Conservation (phyloP, 108 stramenopile species). For the Skeletonema costatum region DNA sequence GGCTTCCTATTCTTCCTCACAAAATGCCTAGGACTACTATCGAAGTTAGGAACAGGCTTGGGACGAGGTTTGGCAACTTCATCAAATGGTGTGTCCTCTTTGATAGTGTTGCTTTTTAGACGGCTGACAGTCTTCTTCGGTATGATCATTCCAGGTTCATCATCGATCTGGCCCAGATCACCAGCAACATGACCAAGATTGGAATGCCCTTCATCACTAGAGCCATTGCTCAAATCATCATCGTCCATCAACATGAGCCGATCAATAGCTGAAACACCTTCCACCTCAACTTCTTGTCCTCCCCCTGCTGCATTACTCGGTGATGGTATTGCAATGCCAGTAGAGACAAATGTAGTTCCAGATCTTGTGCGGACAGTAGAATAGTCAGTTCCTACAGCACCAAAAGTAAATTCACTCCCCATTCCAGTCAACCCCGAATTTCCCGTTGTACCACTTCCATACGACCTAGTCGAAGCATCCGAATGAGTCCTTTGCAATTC, state of each 20-base stretch:
- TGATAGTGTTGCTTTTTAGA: background rate
- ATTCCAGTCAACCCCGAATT: background rate
- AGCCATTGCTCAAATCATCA: background rate
- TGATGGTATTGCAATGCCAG: background rate
- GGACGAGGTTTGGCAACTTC: slow-evolving; percentile 8
- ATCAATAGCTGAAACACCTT: background rate
- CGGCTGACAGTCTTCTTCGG: background rate
- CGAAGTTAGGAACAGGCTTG: slow-evolving; percentile 14
- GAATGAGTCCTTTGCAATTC: slow-evolving; percentile 9
- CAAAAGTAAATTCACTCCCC: slow-evolving; percentile 34
- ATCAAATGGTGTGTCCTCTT: slow-evolving; percentile 39
- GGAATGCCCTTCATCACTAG: background rate
- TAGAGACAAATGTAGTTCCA: background rate
- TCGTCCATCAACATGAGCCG: background rate
- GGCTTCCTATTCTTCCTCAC: slow-evolving; percentile 7
- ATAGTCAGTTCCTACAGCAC: slow-evolving; percentile 21
- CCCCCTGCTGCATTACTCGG: background rate
- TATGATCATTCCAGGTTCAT: slow-evolving; percentile 13
- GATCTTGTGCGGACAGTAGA: background rate
- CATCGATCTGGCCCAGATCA: background rate
- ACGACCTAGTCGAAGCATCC: slow-evolving; percentile 11
- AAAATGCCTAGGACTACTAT: slow-evolving; percentile 11
- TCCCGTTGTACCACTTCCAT: slow-evolving; percentile 13
- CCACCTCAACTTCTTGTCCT: background rate
- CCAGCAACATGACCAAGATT: slow-evolving; percentile 4